Base-by-base conservation (phyloP, 2,329 filamentous ascomycete species). In the Venturiaceae sp. region DNA sequence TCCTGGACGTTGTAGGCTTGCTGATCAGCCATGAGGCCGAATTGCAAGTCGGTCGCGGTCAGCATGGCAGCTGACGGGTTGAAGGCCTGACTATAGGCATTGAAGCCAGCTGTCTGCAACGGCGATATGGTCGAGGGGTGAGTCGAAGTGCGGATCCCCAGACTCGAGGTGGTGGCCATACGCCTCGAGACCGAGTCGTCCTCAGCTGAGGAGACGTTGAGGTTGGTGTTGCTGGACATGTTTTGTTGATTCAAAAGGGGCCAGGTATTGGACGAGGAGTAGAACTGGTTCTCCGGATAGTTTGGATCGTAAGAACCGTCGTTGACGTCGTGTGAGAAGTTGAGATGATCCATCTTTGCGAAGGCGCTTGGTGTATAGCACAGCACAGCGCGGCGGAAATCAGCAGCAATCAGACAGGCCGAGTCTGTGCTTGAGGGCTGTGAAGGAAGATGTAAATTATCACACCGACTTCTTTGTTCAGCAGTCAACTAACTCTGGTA, bases 261-360 rank as follows among this genome's bases (percentile, higher is more conserved):
- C 71, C 71, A 74, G 58, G 71, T 68, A 56, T 66, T 66, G 57
- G 61, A 59, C 47, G 70, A 63, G 58, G 63, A 60, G 55, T 64
- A 63, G 63, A 67, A 66, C 62, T 66, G 66, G 26, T 59, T 64
- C 26, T 58, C 60, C 59, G 66, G 66, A 59, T 67, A 66, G 64
- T 66, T 70, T 52, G 68, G 69, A 63, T 72, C 69, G 66, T 67
- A 73, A 53, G 68, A 63, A 63, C 70, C 72, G 62, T 73, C 75
- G 63, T 67, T 71, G 65, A 75, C 57, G 73, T 65, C 63, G 64
- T 66, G 63, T 74, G 72, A 64, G 64, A 69, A 71, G 66, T 73
- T 70, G 64, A 69, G 66, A 66, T 74, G 69, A 63, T 77, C 74
- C 75, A 77, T 77, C 52, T 36, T 53, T 53, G 16, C 32, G 30